Conservation (phyloP, 2,329 filamentous ascomycete species). For the Didymella segeticola region DNA sequence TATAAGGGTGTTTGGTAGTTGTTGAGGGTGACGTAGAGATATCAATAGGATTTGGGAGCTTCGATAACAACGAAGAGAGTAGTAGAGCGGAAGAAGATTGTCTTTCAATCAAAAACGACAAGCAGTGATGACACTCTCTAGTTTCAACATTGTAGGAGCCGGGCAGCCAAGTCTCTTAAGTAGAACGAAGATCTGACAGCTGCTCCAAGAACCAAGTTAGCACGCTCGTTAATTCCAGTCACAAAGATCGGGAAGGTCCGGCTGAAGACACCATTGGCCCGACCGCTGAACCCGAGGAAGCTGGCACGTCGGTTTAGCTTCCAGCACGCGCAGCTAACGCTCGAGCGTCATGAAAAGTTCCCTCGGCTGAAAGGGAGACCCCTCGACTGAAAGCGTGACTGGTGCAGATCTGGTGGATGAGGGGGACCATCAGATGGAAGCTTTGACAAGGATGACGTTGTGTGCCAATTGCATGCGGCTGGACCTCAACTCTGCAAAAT, state of each 20-base stretch:
- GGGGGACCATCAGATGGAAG: constrained; percentile 32
- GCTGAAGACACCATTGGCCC: constrained; percentile 47
- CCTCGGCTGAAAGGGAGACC: constrained; percentile 46
- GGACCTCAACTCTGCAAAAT: constrained; percentile 1
- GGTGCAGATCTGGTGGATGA: constrained; percentile 20
- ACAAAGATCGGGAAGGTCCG: constrained; percentile 38
- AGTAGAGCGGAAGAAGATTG: neutral
- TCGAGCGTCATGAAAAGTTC: constrained; percentile 17
- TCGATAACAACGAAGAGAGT: neutral
- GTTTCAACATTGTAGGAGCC: neutral
- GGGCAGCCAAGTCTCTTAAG: constrained; percentile 43
- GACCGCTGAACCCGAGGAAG: constrained; percentile 40
- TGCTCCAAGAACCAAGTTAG: constrained; percentile 24
- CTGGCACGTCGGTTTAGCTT: constrained; percentile 22
- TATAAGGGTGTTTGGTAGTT: neutral
- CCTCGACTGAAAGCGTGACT: constrained; percentile 16
- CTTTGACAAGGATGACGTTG: constrained; percentile 42
- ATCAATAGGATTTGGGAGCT: neutral
- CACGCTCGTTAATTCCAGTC: constrained; percentile 25
- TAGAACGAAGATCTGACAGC: constrained; percentile 25
- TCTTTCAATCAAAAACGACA: constrained; percentile 18
- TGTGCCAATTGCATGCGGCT: constrained; percentile 39
- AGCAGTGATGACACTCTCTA: constrained; percentile 32
- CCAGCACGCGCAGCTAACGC: constrained; percentile 18
- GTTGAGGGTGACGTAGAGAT: constrained; percentile 13